Base-by-base conservation (phyloP, 768 basidiomycete species). In the Rhizopogon vulgaris region DNA sequence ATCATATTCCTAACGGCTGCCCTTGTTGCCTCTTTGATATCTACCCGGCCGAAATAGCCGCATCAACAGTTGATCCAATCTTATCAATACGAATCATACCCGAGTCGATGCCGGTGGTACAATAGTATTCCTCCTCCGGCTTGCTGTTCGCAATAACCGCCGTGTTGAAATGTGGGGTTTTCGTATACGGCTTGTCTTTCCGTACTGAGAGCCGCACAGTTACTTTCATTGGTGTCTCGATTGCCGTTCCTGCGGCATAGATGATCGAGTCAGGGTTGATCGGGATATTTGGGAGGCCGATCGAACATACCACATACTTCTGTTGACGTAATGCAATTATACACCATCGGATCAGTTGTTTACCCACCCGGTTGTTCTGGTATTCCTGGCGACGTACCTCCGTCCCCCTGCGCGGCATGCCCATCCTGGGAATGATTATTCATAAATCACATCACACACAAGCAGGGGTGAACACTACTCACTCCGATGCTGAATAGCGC, bases 331-430 rank as follows among this genome's bases (percentile, higher is more conserved):
- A 28, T 8, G 5, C 12, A 15, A 6, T 30, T 47, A n/a, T n/a
- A n/a, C 22, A 22, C 25, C 32, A 34, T 32, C 42, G 42, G 43
- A 22, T 27, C 32, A 57, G 40, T 18, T 32, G 11, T 39, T 18
- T 7, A 14, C 12, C 32, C 18, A 9, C 37, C 11, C n/a, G 14
- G 3, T 22, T 22, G 3, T 3, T 22, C 22, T 22, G 22, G 22
- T 3, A 22, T 22, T 22, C 22, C 22, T 22, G 22, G 22, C 22
- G 22, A 63, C 76, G 52, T 51, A 79, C 82, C 83, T 63, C 83
- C 83, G 59, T 83, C 83, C 6, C 83, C 83, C 65, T 83, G 83
- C 9, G 78, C 80, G 3, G 82, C 83, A 62, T 84, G 83, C 4
- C 83, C 83, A 53, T 84, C 83, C 81, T 83, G 42, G 6, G 12